A percentile compares a stretch with the other conserved stretches of the same genome.
These are phyloP conservation scores for Mucor indicus DNA, from an alignment of 371 early-diverging fungal species.

Conservation along the genomic window DNA sequence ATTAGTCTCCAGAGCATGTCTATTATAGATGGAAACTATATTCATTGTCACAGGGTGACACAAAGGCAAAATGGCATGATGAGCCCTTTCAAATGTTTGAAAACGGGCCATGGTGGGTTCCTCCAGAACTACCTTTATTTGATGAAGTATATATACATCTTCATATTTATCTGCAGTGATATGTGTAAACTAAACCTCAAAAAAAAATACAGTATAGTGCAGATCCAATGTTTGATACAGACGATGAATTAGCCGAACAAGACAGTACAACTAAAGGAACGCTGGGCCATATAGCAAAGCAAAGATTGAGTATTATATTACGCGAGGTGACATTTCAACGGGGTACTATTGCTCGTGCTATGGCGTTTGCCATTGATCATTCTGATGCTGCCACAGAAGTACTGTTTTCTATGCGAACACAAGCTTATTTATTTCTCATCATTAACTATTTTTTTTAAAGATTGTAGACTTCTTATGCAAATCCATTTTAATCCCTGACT, in stretches of 20 bases:
- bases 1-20: constrained; percentile 71
- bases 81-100: constrained; percentile 89
- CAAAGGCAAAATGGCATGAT: constrained; percentile 67
- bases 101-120: constrained; percentile 82
- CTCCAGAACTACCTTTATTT: constrained; percentile 75
- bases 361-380: constrained; percentile 88
- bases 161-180: too few relatives aligned
- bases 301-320: constrained; percentile 56
- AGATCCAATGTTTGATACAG: constrained; percentile 41
- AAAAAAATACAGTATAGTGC: constrained; percentile 22
- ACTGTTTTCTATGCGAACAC: constrained; percentile 1
- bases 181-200: neutral
- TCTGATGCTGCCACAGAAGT: constrained; percentile 80
- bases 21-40: constrained; percentile 93
- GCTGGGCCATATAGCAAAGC: constrained; percentile 59
- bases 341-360: constrained; percentile 72
- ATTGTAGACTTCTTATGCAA: constrained; percentile 66
- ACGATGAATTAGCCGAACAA: constrained; percentile 54
- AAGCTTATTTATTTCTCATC: neutral
- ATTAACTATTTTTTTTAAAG: constrained; percentile 19
- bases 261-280: constrained; percentile 51
- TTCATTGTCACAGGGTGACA: constrained; percentile 88
- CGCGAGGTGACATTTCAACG: constrained; percentile 57
- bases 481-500: constrained; percentile 57
- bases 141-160: constrained; percentile 61